phyloP scores from a whole-genome alignment of 208 protist genomes.

The Acanthamoeba sp. region DNA sequence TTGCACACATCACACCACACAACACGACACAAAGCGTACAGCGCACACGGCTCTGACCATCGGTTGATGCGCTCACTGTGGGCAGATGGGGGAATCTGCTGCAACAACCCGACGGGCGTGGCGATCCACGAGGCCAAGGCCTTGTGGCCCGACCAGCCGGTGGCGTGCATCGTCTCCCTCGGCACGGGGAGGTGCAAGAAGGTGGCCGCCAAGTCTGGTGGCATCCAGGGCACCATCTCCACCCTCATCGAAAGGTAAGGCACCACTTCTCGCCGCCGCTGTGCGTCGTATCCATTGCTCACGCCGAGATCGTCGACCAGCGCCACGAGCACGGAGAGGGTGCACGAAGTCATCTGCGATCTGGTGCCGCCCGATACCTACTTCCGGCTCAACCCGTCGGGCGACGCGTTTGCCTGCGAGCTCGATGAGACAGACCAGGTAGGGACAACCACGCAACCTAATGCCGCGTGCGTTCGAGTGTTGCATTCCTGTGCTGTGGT shows the following conservation, averaged over 20 bases:
- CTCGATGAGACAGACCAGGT: constrained; percentile 44
- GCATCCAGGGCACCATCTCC: constrained; percentile 24
- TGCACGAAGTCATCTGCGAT: constrained; percentile 69
- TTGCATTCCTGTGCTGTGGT: not conserved
- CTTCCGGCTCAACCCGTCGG: constrained; percentile 68
- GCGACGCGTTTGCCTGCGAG: constrained; percentile 51
- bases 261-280: not conserved
- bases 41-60: too few species aligned
- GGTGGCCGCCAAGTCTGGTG: not conserved
- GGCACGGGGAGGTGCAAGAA: constrained; percentile 39
- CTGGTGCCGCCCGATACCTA: constrained; percentile 54
- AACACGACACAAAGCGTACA: not conserved
- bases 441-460: not conserved
- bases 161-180: constrained; percentile 60
- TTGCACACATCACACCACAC: not conserved
- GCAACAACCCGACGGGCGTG: constrained; percentile 72
- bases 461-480: not conserved
- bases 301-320: not conserved
- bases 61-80: too few species aligned
- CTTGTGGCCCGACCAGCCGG: constrained; percentile 60
- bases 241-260: constrained; percentile 43
- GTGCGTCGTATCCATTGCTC: not conserved
- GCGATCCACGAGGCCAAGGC: constrained; percentile 77
- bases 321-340: constrained; percentile 27
- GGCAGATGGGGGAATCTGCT: constrained; percentile 65